phyloP scores from a whole-genome alignment of 2,329 filamentous ascomycete genomes.

The Sordariomycetes sp. region DNA sequence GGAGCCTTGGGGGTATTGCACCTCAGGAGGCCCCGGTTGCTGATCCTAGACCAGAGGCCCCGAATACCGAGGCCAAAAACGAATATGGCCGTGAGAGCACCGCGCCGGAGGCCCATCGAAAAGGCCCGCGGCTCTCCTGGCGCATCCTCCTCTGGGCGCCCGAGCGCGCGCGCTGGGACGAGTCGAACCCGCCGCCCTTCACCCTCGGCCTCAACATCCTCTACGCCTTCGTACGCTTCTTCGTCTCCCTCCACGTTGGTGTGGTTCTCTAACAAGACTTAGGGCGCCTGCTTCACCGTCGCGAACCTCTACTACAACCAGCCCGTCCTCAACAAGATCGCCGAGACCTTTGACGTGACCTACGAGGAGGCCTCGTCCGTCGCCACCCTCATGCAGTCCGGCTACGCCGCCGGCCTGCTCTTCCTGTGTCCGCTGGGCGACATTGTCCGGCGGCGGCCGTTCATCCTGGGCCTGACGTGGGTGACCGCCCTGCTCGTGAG shows the following conservation, averaged over 20 bases:
- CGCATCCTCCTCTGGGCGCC: conserved; percentile 45
- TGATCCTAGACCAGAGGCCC: no score
- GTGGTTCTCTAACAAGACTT: no score
- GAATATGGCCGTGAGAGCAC: background rate
- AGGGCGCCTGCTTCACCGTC: conserved; percentile 56
- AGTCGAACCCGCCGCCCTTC: conserved; percentile 55
- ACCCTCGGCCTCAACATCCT: conserved; percentile 58
- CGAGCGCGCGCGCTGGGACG: conserved; percentile 56
- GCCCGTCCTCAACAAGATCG: conserved; percentile 67
- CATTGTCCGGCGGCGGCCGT: conserved; percentile 53
- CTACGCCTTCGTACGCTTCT: conserved; percentile 46
- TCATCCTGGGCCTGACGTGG: conserved; percentile 56
- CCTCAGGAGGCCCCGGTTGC: no score
- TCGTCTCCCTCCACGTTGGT: background rate
- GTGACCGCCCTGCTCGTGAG: conserved; percentile 58
- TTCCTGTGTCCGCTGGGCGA: conserved; percentile 71
- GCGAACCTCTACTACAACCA: conserved; percentile 78
- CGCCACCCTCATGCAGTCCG: conserved; percentile 68
- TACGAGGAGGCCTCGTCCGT: conserved; percentile 58
- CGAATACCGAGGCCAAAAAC: no score
- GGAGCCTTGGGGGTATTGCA: no score
- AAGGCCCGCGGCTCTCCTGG: background rate
- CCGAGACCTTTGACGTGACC: conserved; percentile 56
- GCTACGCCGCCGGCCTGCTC: conserved; percentile 64
- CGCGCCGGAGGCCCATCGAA: no score